Conservation (phyloP, 2,329 filamentous ascomycete genomes). For the Thielaviopsis cerberus region DNA sequence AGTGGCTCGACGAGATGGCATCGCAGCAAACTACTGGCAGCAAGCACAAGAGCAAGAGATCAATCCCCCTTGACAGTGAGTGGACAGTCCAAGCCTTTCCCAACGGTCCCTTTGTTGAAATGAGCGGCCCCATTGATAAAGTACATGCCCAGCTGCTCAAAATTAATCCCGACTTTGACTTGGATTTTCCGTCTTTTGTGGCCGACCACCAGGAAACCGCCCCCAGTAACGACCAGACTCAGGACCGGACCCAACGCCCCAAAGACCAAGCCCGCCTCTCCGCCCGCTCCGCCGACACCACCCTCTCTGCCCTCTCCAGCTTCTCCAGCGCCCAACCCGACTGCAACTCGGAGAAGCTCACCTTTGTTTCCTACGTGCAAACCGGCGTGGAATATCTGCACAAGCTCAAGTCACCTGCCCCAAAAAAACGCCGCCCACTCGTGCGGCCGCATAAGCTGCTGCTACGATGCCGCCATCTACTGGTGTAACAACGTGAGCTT, state of each 20-base stretch:
- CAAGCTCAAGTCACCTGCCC: not conserved
- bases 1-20: not conserved
- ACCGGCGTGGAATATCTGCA: constrained; percentile 3
- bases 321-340: not conserved
- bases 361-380: constrained; percentile 7
- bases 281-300: not conserved
- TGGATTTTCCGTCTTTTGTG: not conserved
- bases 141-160: not conserved
- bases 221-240: not conserved
- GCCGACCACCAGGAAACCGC: not conserved
- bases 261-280: not conserved
- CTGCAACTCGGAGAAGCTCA: not conserved
- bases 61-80: not conserved
- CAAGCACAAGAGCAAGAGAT: constrained; percentile 1
- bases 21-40: not conserved
- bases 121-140: not conserved
- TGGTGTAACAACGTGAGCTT: constrained; percentile 10
- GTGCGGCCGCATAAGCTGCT: constrained; percentile 8
- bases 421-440: constrained; percentile 3
- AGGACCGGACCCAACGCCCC: not conserved
- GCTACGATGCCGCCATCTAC: constrained; percentile 3
- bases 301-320: not conserved
- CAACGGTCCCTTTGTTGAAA: not conserved
- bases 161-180: not conserved
- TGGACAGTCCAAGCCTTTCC: not conserved